These are phyloP conservation scores for Yamadazyma laniorum DNA, from an alignment of 805 yeast genomes.

Conservation along the genomic window DNA sequence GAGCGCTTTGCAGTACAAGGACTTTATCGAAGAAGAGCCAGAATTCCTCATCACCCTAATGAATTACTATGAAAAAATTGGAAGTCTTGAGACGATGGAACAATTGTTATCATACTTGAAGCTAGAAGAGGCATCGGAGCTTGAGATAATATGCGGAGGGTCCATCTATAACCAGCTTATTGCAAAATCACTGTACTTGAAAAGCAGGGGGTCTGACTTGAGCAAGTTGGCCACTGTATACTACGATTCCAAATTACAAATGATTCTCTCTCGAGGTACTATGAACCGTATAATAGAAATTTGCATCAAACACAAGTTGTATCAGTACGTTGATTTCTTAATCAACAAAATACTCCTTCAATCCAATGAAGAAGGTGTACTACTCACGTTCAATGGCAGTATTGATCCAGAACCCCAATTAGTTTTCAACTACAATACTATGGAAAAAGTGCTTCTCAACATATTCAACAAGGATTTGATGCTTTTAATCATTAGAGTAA, in stretches of 20 bases:
- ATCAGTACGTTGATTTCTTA: conserved; percentile 31
- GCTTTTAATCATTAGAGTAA: conserved; percentile 21
- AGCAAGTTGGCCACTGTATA: conserved; percentile 3
- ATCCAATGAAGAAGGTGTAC: conserved; percentile 15
- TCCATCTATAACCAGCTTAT: conserved; percentile 22
- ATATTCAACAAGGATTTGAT: conserved; percentile 24
- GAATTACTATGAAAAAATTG: conserved; percentile 21
- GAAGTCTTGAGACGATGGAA: conserved; percentile 20
- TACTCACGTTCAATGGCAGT: conserved; percentile 9
- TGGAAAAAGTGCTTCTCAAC: conserved; percentile 14
- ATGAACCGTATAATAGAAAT: conserved; percentile 27
- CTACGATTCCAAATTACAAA: conserved; percentile 13
- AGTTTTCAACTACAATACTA: conserved; percentile 8
- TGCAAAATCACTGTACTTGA: conserved; percentile 25
- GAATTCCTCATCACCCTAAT: conserved; percentile 27
- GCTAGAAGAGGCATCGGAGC: conserved; percentile 21
- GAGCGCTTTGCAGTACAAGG: conserved; percentile 22
- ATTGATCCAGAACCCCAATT: conserved; percentile 9
- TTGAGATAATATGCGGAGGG: conserved; percentile 19
- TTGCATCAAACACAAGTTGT: conserved; percentile 26
- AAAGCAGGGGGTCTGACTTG: conserved; percentile 2
- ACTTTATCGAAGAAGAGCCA: conserved; percentile 29
- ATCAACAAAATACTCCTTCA: conserved; percentile 31
- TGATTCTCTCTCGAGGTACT: conserved; percentile 19
- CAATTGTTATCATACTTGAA: conserved; percentile 26